A percentile compares a stretch with the other conserved stretches of the same genome.
These are phyloP conservation scores for Capsicum baccatum DNA, from an alignment of 257 asterid species.

Conservation along the genomic window DNA sequence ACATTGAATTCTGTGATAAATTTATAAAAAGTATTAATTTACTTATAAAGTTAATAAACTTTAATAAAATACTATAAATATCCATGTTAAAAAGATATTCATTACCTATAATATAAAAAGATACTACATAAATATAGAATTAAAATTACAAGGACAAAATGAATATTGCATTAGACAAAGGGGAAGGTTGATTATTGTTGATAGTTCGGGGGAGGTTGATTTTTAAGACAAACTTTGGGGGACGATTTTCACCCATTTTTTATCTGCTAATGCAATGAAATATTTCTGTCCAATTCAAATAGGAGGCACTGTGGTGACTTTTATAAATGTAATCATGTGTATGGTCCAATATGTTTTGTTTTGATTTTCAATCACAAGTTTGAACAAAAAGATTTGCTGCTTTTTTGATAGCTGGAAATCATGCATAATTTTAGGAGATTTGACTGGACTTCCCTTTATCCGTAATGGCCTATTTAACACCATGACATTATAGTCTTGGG, in stretches of 20 bases:
- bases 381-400: not conserved
- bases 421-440: constrained; percentile 21
- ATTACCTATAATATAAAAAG: too few species aligned
- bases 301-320: constrained; percentile 14
- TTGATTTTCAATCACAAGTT: not conserved
- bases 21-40: too few species aligned
- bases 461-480: not conserved
- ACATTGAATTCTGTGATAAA: too few species aligned
- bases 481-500: not conserved
- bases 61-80: too few species aligned
- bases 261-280: not conserved
- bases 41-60: too few species aligned
- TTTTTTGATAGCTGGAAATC: not conserved
- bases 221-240: too few species aligned
- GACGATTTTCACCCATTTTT: not conserved
- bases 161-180: too few species aligned
- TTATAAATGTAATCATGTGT: not conserved
- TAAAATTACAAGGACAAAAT: too few species aligned
- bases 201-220: too few species aligned
- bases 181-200: too few species aligned
- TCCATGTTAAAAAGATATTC: too few species aligned
- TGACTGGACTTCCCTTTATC: not conserved
- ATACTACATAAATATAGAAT: too few species aligned
- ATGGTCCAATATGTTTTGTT: not conserved
- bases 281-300: not conserved